These are phyloP conservation scores for Barnettozyma hawaiiensis DNA, from an alignment of 1,139 yeast genomes.

Conservation along the genomic window DNA sequence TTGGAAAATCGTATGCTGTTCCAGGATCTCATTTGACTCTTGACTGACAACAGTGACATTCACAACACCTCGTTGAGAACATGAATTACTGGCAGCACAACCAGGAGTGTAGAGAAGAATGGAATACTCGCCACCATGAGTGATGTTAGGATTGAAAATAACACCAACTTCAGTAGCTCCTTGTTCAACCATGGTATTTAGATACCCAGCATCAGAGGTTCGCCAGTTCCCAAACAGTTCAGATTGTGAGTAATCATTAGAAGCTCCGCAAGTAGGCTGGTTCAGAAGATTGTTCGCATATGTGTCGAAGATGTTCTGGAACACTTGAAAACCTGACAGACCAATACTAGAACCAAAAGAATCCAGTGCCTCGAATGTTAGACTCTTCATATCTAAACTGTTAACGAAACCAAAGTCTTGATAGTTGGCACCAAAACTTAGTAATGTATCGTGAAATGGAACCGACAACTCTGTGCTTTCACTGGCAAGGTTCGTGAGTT, in stretches of 20 bases:
- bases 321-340: slow-evolving; percentile 68
- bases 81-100: slow-evolving; percentile 63
- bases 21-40: slow-evolving; percentile 36
- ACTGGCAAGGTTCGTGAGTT: slow-evolving; percentile 19
- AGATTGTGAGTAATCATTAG: slow-evolving; percentile 32
- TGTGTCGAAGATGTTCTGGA: slow-evolving; percentile 53
- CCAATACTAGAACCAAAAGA: slow-evolving; percentile 70
- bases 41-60: slow-evolving; percentile 59
- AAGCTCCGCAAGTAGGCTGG: slow-evolving; percentile 49
- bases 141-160: slow-evolving; percentile 61
- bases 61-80: slow-evolving; percentile 67
- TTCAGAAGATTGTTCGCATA: slow-evolving; percentile 77
- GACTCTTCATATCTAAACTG: slow-evolving; percentile 50
- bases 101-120: slow-evolving; percentile 82
- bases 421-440: slow-evolving; percentile 42
- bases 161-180: slow-evolving; percentile 44
- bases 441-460: slow-evolving; percentile 22
- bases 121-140: slow-evolving; percentile 70
- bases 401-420: slow-evolving; percentile 84
- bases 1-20: slow-evolving; percentile 53
- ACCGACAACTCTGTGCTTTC: slow-evolving; percentile 23
- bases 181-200: slow-evolving; percentile 31
- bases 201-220: slow-evolving; percentile 30
- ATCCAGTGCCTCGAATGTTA: slow-evolving; percentile 62
- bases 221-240: slow-evolving; percentile 29